These are phyloP conservation scores for Arabidopsis lyrata DNA, from an alignment of 441 rosid genomes.

Conservation along the genomic window DNA sequence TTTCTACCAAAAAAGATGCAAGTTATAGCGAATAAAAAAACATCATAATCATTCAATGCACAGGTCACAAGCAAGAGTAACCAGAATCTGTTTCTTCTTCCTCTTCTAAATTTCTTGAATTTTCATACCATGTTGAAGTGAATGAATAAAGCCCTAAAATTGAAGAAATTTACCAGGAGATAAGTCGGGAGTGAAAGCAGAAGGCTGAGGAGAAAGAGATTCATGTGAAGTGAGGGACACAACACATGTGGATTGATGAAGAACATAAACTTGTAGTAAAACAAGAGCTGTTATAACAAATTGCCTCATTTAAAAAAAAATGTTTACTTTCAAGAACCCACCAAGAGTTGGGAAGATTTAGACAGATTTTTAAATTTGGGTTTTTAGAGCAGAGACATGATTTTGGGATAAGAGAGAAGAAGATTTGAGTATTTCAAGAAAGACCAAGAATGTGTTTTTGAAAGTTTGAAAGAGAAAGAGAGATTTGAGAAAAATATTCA, in stretches of 20 bases:
- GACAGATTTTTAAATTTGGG: conserved; percentile 16
- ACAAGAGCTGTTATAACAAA: conserved; percentile 50
- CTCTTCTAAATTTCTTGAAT: conserved; percentile 16
- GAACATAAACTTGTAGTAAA: conserved; percentile 46
- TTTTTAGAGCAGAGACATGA: conserved; percentile 12
- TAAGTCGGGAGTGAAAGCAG: conserved; percentile 59
- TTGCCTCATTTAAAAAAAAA: conserved; percentile 49
- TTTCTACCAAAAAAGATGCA: conserved; percentile 34
- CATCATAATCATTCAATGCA: conserved; percentile 9
- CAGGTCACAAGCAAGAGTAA: conserved; percentile 8
- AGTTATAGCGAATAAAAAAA: conserved; percentile 8
- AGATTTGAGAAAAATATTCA: conserved; percentile 34
- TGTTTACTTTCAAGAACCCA: conserved; percentile 40
- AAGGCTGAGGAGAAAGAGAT: conserved; percentile 52
- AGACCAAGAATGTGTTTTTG: conserved; percentile 39
- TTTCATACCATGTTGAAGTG: conserved; percentile 4
- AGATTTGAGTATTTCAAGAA: conserved; percentile 1
- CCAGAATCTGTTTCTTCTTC: conserved; percentile 13
- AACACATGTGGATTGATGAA: conserved; percentile 53
- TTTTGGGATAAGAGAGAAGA: conserved; percentile 13
- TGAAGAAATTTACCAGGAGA: conserved; percentile 70
- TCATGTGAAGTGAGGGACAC: conserved; percentile 46
- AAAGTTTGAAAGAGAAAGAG: conserved; percentile 22
- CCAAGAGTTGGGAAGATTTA: conserved; percentile 43
- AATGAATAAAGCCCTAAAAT: conserved; percentile 19